Percentiles rank a stretch among this genome's conserved stretches.
phyloP scores from a whole-genome alignment of 768 basidiomycete genomes.

The Rhizopogon roseolus region DNA sequence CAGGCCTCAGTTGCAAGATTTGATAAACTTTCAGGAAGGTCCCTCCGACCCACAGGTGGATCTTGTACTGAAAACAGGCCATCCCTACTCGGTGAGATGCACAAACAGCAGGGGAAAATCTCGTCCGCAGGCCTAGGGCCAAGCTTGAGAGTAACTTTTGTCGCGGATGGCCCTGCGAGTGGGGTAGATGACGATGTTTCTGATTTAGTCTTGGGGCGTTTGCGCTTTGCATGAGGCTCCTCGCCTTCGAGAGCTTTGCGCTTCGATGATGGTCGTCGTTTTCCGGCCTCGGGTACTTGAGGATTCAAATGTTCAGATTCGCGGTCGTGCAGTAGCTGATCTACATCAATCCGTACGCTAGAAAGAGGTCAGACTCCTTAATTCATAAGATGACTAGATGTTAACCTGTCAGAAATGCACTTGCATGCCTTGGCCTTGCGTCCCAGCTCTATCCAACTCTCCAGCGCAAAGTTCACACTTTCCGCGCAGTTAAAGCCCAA shows the following conservation, averaged over 20 bases:
- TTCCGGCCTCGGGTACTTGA: not conserved
- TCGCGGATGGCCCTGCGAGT: slow-evolving; percentile 26
- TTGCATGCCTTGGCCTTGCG: slow-evolving; percentile 72
- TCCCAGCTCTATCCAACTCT: slow-evolving; percentile 90
- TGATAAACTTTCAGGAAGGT: slow-evolving; percentile 36
- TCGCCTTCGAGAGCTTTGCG: slow-evolving; percentile 29
- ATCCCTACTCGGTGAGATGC: slow-evolving; percentile 46
- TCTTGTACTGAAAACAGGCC: slow-evolving; percentile 66
- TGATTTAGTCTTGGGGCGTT: slow-evolving; percentile 17
- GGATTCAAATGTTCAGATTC: slow-evolving; percentile 38
- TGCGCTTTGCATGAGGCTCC: slow-evolving; percentile 23
- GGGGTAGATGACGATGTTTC: slow-evolving; percentile 1
- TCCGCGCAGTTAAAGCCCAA: slow-evolving; percentile 95
- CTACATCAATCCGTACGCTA: slow-evolving; percentile 93
- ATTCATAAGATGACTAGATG: not conserved
- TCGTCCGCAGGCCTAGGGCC: slow-evolving; percentile 59
- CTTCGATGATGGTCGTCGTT: slow-evolving; percentile 25
- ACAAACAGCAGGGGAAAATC: slow-evolving; percentile 64
- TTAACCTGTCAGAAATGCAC: slow-evolving; percentile 71
- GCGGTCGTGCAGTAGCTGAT: slow-evolving; percentile 71
- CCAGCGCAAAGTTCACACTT: slow-evolving; percentile 93
- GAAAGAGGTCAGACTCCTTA: slow-evolving; percentile 4
- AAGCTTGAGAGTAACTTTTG: slow-evolving; percentile 62
- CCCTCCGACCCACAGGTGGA: slow-evolving; percentile 53
- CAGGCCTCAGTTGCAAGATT: slow-evolving; percentile 35